Conservation (phyloP, 2,329 filamentous ascomycete species). For the Pseudogymnoascus verrucosus region DNA sequence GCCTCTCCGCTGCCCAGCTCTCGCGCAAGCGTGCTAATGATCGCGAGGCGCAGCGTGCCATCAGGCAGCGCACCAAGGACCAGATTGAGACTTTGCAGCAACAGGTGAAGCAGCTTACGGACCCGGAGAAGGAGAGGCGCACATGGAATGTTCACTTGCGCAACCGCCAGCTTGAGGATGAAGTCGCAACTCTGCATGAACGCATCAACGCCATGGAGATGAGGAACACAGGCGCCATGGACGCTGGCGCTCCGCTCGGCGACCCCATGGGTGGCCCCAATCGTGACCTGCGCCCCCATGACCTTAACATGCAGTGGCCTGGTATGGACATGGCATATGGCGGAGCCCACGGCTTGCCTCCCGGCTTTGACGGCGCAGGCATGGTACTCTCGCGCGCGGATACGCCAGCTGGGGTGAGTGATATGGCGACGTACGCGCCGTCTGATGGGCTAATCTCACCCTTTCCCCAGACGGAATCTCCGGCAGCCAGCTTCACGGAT, state of each 20-base stretch:
- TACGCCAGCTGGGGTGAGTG: background rate
- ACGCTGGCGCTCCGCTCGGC: background rate
- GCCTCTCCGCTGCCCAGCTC: slow-evolving; percentile 79
- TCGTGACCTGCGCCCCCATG: background rate
- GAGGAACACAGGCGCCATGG: background rate
- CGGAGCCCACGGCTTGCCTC: background rate
- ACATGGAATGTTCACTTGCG: background rate
- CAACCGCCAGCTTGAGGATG: background rate
- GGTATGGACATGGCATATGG: background rate
- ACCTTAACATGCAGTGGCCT: background rate
- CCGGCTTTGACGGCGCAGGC: background rate
- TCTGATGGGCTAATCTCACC: background rate
- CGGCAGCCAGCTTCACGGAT: background rate
- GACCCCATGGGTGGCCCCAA: background rate
- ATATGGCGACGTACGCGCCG: background rate
- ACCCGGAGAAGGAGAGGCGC: background rate
- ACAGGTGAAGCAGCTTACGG: slow-evolving; percentile 63
- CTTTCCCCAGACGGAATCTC: background rate
- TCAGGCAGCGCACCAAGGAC: slow-evolving; percentile 76
- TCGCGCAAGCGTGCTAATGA: slow-evolving; percentile 89
- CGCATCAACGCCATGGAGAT: background rate
- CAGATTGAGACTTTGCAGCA: slow-evolving; percentile 74
- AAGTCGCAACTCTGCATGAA: background rate
- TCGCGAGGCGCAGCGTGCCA: slow-evolving; percentile 80
- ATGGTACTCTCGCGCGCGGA: background rate